Base-by-base conservation (phyloP, 345 rosid species). In the Turritis glabra region DNA sequence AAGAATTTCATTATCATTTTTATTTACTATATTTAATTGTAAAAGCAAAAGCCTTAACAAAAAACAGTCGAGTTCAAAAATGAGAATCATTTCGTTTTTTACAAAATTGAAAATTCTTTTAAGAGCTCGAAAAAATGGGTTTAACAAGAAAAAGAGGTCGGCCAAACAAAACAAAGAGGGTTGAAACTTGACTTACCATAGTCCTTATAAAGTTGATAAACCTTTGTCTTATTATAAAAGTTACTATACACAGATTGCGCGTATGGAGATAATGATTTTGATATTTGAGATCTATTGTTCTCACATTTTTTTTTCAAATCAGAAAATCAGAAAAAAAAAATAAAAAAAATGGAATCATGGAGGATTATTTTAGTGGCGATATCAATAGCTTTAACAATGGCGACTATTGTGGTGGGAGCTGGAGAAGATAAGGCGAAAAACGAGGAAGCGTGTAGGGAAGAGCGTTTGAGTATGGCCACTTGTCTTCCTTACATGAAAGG, bases 401-500 rank as follows among this genome's bases (percentile, higher is more conserved):
- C 30, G 55, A 21, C 27, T 17, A 67, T 22, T 17, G 26, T 64
- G 38, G 67, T 77, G 51, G 18, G 43, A 14, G 76, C 71, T 18
- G 60, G 25, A 57, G 85, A 81, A 1, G 88, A 81, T 43, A 61
- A 83, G 22, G 79, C 79, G 18, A 80, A 85, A 72, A 93, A 90
- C 73, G 82, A 65, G 64, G 85, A 84, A 27, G 91, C 88, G 74
- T 91, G 97, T 71, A 73, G 78, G 14, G 75, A 86, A 61, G 84
- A 86, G 79, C 73, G 1, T 73, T 47, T 7, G 90, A 17, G 91
- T 46, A 68, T 93, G 59, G 89, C 92, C 22, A 82, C 86, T 1
- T 91, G 96, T 76, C 82, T 93, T 56, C 88, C 96, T 12, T 89
- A 86, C 57, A 96, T 93, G 30, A 80, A 88, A 55, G 96, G 92